Evolutionary conservation across 2,329 filamentous ascomycete genomes (phyloP), one percentile per base, ranked within the genome.

Genomic region (Phaeosphaeria sp.): DNA sequence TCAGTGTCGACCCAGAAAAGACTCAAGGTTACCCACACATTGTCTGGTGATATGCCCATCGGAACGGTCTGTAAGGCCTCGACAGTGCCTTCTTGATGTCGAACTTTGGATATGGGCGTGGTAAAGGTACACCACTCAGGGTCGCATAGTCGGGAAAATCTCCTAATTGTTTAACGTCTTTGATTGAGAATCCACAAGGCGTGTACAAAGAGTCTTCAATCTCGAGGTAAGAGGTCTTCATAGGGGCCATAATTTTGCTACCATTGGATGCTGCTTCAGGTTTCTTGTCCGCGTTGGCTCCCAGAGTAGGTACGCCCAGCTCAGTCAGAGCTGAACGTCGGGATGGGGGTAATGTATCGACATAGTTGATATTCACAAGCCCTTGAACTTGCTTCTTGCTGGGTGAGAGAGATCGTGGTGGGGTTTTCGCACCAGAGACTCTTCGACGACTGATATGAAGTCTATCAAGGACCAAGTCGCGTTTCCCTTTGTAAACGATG

Each of bases 21-120:
- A 3, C 15, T 43, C 22, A 21, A 1, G 20, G 5, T 27, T 33
- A 82, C 89, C 67, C 84, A 94, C 91, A 91, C 92, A 96, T 96
- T 0, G 92, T 96, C 72, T 96, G 92, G 72, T 95, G 91, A 71
- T 96, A 96, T 0, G 84, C 81, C 92, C 92, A 96, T 67, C 92
- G 78, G 44, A 96, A 90, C 0, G 92, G 92, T 42, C 92, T 83
- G 72, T 93, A 96, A 0, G 92, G 92, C 56, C 92, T 83, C 1
- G 92, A 85, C 10, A 83, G 68, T 0, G 92, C 91, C 61, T 82
- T 90, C 15, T 83, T 78, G 54, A 93, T 87, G 61, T 91, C 81
- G 71, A 95, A 95, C 4, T 85, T 80, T 0, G 73, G 67, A 55
- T 90, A 88, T 0, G 89, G 82, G 9, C 80, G 63, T 0, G 92